Evolutionary conservation across 2,329 filamentous ascomycete genomes (phyloP).

Genomic region (Talaromyces sp.): DNA sequence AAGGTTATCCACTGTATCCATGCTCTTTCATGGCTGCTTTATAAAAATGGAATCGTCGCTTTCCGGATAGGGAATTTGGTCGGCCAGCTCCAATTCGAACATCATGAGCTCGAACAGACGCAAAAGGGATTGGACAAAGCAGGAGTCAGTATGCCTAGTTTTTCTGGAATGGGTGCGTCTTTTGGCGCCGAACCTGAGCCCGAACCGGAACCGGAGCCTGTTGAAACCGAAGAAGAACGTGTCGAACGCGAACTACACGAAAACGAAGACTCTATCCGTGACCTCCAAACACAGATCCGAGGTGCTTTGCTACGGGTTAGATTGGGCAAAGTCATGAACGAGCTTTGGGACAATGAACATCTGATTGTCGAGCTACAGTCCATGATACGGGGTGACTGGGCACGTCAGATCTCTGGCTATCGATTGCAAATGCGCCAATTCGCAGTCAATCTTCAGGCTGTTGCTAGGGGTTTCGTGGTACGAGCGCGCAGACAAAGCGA

Average conservation of each 20-base stretch:
- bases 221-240: slow-evolving; percentile 85
- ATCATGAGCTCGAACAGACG: slow-evolving; percentile 94
- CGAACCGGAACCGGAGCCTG: slow-evolving; percentile 62
- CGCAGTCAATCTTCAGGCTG: slow-evolving; percentile 74
- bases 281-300: slow-evolving; percentile 82
- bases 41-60: slow-evolving; percentile 87
- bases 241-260: slow-evolving; percentile 78
- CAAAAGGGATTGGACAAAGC: slow-evolving; percentile 96
- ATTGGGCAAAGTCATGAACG: slow-evolving; percentile 79
- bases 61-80: slow-evolving; percentile 97
- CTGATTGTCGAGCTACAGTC: slow-evolving; percentile 78
- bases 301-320: slow-evolving; percentile 74
- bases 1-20: slow-evolving; percentile 99
- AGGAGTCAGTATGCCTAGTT: slow-evolving; percentile 93
- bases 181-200: slow-evolving; percentile 82
- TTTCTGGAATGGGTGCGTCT: slow-evolving; percentile 93
- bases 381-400: slow-evolving; percentile 80
- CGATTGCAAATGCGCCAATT: slow-evolving; percentile 78
- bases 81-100: slow-evolving; percentile 93
- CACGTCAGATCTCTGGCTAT: slow-evolving; percentile 78
- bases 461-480: slow-evolving; percentile 70
- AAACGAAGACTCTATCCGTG: slow-evolving; percentile 66
- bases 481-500: slow-evolving; percentile 61
- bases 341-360: slow-evolving; percentile 81
- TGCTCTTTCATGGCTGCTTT: slow-evolving; percentile 94